phyloP scores from a whole-genome alignment of 2,329 filamentous ascomycete species.

The Paraphaeosphaeria minitans region DNA sequence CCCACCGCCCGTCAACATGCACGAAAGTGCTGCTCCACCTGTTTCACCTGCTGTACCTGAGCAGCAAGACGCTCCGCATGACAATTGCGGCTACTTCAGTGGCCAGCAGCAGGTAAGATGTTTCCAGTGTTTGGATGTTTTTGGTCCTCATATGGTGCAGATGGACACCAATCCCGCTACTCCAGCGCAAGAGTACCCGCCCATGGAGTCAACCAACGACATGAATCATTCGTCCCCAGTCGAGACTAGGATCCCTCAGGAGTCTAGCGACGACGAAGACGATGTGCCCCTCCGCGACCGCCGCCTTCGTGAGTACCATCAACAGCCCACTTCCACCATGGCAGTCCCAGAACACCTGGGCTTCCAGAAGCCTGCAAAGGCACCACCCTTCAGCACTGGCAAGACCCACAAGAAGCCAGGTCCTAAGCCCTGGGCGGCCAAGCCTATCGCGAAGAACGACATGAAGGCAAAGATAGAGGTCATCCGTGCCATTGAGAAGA shows the following conservation, averaged over 20 bases:
- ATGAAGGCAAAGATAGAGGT: conserved; percentile 29
- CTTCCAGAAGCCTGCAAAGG: conserved; percentile 10
- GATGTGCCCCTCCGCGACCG: conserved; percentile 13
- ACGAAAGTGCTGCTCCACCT: background rate
- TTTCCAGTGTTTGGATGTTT: background rate
- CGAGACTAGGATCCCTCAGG: background rate
- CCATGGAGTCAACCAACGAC: background rate
- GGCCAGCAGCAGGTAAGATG: conserved; percentile 1
- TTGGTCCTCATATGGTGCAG: background rate
- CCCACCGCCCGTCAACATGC: background rate
- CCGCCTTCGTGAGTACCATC: background rate
- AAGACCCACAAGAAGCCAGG: conserved; percentile 25
- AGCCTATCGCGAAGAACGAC: conserved; percentile 35
- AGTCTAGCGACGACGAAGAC: conserved; percentile 18
- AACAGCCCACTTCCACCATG: background rate
- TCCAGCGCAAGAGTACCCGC: background rate
- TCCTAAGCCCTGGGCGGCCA: conserved; percentile 20
- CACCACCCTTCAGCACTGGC: conserved; percentile 2
- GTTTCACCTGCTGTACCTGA: background rate
- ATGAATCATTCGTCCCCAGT: background rate
- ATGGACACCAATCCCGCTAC: background rate
- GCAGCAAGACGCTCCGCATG: background rate
- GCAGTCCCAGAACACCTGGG: background rate
- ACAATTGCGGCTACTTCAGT: conserved; percentile 5
- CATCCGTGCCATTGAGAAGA: conserved; percentile 31